Conservation (phyloP, 1,139 yeast genomes). For the Lipomyces yarrowii region DNA sequence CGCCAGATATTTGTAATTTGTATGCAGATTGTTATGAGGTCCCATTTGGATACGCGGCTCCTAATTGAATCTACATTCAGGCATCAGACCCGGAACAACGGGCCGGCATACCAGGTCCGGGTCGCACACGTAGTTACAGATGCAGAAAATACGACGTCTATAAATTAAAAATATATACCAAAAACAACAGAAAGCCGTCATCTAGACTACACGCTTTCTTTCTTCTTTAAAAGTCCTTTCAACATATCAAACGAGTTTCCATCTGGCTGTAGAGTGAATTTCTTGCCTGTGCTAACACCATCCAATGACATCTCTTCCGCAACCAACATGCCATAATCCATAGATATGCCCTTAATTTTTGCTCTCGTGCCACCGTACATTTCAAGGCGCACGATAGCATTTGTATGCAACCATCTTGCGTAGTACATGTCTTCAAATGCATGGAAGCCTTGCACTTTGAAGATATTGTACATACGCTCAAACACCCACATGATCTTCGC, state of each 20-base stretch:
- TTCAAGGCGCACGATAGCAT: conserved; percentile 57
- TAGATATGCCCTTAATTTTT: conserved; percentile 74
- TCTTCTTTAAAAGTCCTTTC: conserved; percentile 80
- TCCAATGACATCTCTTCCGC: conserved; percentile 64
- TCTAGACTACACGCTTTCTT: conserved; percentile 25
- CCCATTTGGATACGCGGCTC: too few relatives aligned
- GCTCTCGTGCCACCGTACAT: conserved; percentile 59
- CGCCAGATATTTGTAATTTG: not conserved
- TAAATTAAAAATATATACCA: not conserved
- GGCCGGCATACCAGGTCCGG: not conserved
- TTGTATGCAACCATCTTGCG: conserved; percentile 79
- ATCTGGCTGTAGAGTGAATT: conserved; percentile 84
- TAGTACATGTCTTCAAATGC: conserved; percentile 77
- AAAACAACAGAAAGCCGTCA: not conserved
- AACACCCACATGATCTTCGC: conserved; percentile 72
- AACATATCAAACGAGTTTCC: conserved; percentile 97
- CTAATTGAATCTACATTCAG: too few relatives aligned
- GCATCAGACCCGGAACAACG: not conserved
- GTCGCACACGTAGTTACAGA: too few relatives aligned
- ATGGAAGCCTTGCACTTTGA: conserved; percentile 64
- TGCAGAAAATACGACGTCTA: not conserved
- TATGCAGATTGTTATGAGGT: not conserved
- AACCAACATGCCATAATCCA: conserved; percentile 77
- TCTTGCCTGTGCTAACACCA: conserved; percentile 52
- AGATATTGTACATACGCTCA: conserved; percentile 61